phyloP scores from a whole-genome alignment of 495 filamentous ascomycete genomes.

The Talaromyces ruber region DNA sequence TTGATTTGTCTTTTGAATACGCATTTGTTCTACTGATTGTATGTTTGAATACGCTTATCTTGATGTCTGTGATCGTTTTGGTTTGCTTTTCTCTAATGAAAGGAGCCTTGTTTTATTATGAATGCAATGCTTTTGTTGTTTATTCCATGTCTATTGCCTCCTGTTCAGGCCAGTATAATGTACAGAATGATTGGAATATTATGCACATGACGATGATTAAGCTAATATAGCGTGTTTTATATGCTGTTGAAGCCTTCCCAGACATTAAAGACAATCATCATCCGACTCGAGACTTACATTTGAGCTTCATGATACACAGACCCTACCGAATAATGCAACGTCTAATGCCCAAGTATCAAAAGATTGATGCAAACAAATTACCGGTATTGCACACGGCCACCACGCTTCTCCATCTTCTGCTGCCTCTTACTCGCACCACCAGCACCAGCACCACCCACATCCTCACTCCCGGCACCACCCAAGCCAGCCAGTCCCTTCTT shows the following conservation, averaged over 20 bases:
- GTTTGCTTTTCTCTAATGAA: not conserved
- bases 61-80: not conserved
- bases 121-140: no score
- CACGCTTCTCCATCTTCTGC: constrained; percentile 55
- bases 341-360: not conserved
- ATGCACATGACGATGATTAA: not conserved
- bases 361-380: constrained; percentile 8
- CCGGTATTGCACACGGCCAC: constrained; percentile 38
- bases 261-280: not conserved
- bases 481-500: constrained; percentile 57
- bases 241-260: no score
- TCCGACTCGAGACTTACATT: no score
- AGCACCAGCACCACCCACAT: constrained; percentile 9
- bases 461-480: constrained; percentile 23
- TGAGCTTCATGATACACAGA: not conserved
- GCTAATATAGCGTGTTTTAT: not conserved
- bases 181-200: not conserved
- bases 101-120: not conserved
- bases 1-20: not conserved
- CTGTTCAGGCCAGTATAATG: not conserved
- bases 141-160: not conserved
- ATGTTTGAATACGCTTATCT: not conserved
- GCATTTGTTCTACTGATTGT: not conserved
- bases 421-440: constrained; percentile 47
- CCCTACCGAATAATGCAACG: not conserved